Percentiles rank a stretch among this genome's conserved stretches.
Evolutionary conservation across 2,329 filamentous ascomycete species (phyloP).

Genomic region (Penicillium verrucosum): DNA sequence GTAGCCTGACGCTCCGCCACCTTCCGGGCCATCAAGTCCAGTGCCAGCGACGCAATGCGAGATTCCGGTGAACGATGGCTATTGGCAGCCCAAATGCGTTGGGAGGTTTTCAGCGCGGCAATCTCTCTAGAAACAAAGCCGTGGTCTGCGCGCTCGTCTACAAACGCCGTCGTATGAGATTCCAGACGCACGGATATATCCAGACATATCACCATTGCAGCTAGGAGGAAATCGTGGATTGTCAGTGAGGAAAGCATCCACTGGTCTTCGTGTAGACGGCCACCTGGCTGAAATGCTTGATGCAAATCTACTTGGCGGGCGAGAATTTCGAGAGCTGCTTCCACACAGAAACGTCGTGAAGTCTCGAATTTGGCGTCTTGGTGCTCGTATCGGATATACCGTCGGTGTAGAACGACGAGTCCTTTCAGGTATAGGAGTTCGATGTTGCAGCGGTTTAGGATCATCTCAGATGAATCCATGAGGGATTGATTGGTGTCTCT

Average conservation of each 20-base stretch:
- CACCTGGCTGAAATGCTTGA: slow-evolving; percentile 50
- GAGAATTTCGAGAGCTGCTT: slow-evolving; percentile 48
- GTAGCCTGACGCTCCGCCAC: slow-evolving; percentile 5
- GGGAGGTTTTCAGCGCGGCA: slow-evolving; percentile 9
- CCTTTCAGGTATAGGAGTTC: slow-evolving; percentile 50
- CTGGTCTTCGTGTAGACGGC: slow-evolving; percentile 48
- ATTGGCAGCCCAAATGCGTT: slow-evolving; percentile 14
- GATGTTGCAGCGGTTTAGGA: slow-evolving; percentile 52
- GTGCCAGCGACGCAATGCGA: slow-evolving; percentile 10
- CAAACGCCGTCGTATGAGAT: not conserved
- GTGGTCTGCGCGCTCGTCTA: not conserved
- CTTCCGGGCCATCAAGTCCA: slow-evolving; percentile 19
- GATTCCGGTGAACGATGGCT: slow-evolving; percentile 9
- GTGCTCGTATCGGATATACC: slow-evolving; percentile 42
- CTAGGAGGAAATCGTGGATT: slow-evolving; percentile 59
- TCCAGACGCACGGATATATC: slow-evolving; percentile 12
- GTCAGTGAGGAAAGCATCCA: slow-evolving; percentile 59
- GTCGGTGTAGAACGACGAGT: slow-evolving; percentile 50
- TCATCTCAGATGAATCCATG: slow-evolving; percentile 45
- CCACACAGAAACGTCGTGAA: slow-evolving; percentile 44
- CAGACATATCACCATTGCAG: slow-evolving; percentile 57
- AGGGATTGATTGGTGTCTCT: slow-evolving; percentile 35
- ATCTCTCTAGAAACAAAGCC: slow-evolving; percentile 6
- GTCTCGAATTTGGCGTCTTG: slow-evolving; percentile 34
- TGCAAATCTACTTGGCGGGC: slow-evolving; percentile 49